Evolutionary conservation across 2,329 filamentous ascomycete species (phyloP).

Genomic region (Penicillium sp.): DNA sequence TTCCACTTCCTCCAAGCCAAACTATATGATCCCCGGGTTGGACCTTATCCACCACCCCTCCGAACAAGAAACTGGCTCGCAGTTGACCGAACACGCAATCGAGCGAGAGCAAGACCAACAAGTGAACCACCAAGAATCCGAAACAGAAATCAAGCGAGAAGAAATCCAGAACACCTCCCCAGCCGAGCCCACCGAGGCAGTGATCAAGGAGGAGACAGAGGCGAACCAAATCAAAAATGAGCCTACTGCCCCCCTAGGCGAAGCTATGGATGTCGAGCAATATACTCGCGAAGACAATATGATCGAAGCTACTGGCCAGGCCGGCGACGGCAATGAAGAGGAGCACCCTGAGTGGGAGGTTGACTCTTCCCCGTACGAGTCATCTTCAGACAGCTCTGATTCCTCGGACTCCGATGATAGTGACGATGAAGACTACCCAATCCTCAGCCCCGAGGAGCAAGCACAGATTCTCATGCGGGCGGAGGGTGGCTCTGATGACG

Average conservation of each 20-base stretch:
- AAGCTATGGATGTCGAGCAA: conserved; percentile 31
- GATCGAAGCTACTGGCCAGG: background rate
- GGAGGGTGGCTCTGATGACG: conserved; percentile 76
- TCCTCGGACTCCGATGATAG: conserved; percentile 61
- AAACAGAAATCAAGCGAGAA: background rate
- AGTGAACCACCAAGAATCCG: background rate
- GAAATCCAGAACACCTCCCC: background rate
- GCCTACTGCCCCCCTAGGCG: conserved; percentile 2
- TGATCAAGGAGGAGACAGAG: background rate
- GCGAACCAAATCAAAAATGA: background rate
- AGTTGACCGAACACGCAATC: background rate
- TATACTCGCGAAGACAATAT: conserved; percentile 7
- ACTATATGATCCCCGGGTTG: conserved; percentile 37
- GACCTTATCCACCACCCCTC: conserved; percentile 30
- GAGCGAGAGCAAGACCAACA: conserved; percentile 3
- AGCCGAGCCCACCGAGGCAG: background rate
- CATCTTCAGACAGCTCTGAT: conserved; percentile 58
- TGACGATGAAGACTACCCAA: conserved; percentile 60
- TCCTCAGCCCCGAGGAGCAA: conserved; percentile 77
- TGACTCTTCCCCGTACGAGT: conserved; percentile 73
- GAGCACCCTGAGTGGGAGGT: conserved; percentile 77
- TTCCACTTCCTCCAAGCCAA: conserved; percentile 15
- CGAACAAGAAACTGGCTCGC: conserved; percentile 6
- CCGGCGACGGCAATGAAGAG: conserved; percentile 40
- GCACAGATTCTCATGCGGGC: conserved; percentile 81